A percentile compares a stretch with the other conserved stretches of the same genome.
phyloP scores from a whole-genome alignment of 179 eudicot species.

The Spinacia oleracea region DNA sequence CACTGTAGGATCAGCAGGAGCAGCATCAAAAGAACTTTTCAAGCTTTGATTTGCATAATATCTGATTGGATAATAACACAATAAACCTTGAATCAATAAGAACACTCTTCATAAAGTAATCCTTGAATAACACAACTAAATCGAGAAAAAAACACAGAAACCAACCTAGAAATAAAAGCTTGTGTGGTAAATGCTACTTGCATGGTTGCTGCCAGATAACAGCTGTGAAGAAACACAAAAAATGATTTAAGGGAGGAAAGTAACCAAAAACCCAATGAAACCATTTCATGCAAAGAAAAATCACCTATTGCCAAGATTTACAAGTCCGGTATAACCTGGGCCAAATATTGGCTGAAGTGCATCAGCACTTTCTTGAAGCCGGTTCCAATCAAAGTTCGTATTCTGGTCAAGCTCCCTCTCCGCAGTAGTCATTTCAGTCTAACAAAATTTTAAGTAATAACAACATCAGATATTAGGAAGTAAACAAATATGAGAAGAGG shows the following conservation, averaged over 20 bases:
- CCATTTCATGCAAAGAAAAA: not conserved
- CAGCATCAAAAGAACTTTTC: conserved; percentile 71
- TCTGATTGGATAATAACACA: conserved; percentile 38
- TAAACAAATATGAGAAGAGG: not conserved
- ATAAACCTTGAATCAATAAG: conserved; percentile 10
- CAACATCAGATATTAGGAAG: not conserved
- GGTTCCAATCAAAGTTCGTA: conserved; percentile 93
- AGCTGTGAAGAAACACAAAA: conserved; percentile 47
- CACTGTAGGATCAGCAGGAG: conserved; percentile 98
- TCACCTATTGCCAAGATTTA: conserved; percentile 96
- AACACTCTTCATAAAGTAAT: not conserved
- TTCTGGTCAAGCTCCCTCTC: conserved; percentile 98
- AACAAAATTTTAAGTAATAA: conserved; percentile 7
- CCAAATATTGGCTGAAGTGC: conserved; percentile 84
- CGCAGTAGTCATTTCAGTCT: conserved; percentile 99
- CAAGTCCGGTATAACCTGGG: conserved; percentile 95
- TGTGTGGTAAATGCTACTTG: conserved; percentile 85
- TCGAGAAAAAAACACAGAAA: conserved; percentile 3
- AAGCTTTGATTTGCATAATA: conserved; percentile 58
- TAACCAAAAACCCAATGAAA: not conserved
- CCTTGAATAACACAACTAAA: conserved; percentile 1
- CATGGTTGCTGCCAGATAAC: conserved; percentile 97
- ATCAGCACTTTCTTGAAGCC: conserved; percentile 93
- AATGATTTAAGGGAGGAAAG: not conserved
- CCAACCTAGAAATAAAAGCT: conserved; percentile 70